Conservation (phyloP, 192 early-diverging fungal genomes). For the Oehlia diaphana region DNA sequence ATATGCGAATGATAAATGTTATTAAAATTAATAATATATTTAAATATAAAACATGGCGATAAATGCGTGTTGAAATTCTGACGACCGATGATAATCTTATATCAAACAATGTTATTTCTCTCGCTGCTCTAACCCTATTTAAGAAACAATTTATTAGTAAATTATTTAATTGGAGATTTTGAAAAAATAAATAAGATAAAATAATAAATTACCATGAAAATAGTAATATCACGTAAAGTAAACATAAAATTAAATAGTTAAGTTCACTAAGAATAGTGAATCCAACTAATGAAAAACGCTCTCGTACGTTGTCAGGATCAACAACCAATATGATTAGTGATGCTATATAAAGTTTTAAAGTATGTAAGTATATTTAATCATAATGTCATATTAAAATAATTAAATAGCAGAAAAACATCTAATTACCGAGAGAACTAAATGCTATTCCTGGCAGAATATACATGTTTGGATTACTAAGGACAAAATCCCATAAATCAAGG, state of each 20-base stretch:
- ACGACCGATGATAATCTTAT: neutral
- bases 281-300: neutral
- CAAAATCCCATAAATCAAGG: neutral
- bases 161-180: neutral
- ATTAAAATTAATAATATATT: neutral
- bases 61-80: neutral
- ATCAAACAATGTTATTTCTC: slow-evolving; percentile 16
- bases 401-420: too few species aligned
- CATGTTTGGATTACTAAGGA: neutral
- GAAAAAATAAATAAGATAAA: neutral
- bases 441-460: neutral
- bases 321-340: neutral
- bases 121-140: neutral
- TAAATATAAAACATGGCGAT: neutral
- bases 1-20: neutral
- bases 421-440: slow-evolving; percentile 7
- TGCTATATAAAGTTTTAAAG: neutral
- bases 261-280: neutral
- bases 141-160: neutral
- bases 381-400: neutral
- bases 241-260: neutral
- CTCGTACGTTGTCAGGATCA: neutral
- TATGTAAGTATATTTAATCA: neutral
- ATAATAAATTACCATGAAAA: neutral
- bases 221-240: neutral